Evolutionary conservation across 768 basidiomycete genomes (phyloP), one percentile per base, ranked within the genome.

Genomic region (Lactarius psammicola): DNA sequence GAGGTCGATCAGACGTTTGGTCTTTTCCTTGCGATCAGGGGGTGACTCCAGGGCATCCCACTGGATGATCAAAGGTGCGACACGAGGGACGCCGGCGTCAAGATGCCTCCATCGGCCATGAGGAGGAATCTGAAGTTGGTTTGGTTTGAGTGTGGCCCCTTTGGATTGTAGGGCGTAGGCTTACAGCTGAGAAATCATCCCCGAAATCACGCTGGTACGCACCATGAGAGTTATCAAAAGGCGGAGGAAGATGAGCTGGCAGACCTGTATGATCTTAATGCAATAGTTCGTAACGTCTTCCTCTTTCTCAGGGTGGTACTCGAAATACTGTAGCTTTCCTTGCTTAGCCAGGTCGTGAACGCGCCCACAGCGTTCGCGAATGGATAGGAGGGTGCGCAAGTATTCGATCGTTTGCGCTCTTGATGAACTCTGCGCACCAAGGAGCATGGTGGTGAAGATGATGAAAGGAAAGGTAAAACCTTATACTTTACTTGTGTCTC

Each of bases 51-150:
- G 73, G 0, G 78, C 67, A 0, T 78, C 75, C 91, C 91, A 93
- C 49, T 80, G 76, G 0, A 74, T 71, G 23, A 91, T 77, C 33
- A 92, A 76, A 17, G 86, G 85, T 44, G 79, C 75, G 55, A 95
- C 82, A 53, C 92, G 88, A 31, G 83, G 78, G 2, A 78, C 74
- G 3, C 87, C 87, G 4, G 87, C 81, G 71, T 94, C 90, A 36
- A 95, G 85, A 73, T 95, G 94, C 36, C 92, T 79, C 95, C 95
- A 96, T 28, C 94, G 85, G 17, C 94, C 90, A 71, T 95, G 93
- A 17, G 92, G 90, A 4, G 87, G 87, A 44, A 94, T 94, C 92
- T 94, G 63, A 53, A 46, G 30, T 59, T 30, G 54, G 30, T 31
- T 40, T 34, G 20, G 10, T 56, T 23, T 26, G 8, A 30, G 36